Evolutionary conservation across 148 eudicot species (phyloP), one percentile per base, ranked within the genome.

Genomic region (Rhododendron ferrugineum): DNA sequence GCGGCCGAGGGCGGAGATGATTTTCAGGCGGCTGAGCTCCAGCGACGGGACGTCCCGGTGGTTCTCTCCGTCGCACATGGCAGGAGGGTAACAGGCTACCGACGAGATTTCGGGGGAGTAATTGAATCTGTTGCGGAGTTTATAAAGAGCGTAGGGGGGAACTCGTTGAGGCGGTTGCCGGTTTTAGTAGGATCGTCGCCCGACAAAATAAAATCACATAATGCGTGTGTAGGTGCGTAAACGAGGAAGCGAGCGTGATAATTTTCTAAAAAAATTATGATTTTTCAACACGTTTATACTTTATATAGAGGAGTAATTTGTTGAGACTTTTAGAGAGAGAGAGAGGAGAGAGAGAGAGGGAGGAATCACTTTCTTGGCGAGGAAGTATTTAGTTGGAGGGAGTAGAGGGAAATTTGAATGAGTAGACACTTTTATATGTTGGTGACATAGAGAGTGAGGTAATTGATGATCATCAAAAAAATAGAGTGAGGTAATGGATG

Each of bases 1-100:
- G 8, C 96, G 91, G 42, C 96, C 96, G 30, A 92, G 89, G 28
- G 89, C 87, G 40, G 90, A 83, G 5, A 92, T 36, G 40, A 90
- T 89, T 73, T 88, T 90, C 34, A 93, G 80, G 22, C 82, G 54
- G 78, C 68, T 36, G 72, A 88, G 88, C 44, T 90, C 82, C 15
- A 91, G 85, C 26, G 79, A 75, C 50, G 87, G 91, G 30, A 87
- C 62, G 42, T 85, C 81, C 16, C 62, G 60, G 78, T 14, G 78
- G 26, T 60, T 72, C 20, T 74, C 47, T 20, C 84, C 88, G 50
- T 28, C 79, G 54, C 28, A 26, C 91, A 89, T 87, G 82, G 70
- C 85, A 74, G 66, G 44, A 36, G 83, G 62, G 80, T 23, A 9
- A 1, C 10, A 1, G 44, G 32, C 5, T 4, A 18, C 20, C 66